Evolutionary conservation across 2,329 filamentous ascomycete species (phyloP), one percentile per base, ranked within the genome.

Genomic region (Penicillium vulpinum): DNA sequence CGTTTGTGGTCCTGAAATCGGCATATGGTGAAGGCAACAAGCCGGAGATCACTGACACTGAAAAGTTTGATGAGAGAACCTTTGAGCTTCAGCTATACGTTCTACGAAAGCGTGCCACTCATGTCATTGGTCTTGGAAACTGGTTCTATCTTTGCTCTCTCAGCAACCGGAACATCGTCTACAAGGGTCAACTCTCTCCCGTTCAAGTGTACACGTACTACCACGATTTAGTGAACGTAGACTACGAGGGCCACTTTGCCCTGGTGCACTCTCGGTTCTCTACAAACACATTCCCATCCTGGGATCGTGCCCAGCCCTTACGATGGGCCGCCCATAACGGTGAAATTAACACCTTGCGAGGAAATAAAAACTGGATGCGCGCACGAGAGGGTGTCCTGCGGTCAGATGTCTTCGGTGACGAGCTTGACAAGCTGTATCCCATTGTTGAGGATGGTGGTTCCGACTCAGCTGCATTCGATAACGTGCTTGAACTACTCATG

Each of bases 341-440:
- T 82, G 93, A 97, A 80, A 97, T 97, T 74, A 97, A 97, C 78
- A 97, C 93, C 2, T 81, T 97, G 60, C 89, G 93, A 73, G 93
- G 93, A 60, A 97, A 97, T 82, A 97, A 97, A 84, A 97, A 97
- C 79, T 97, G 93, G 93, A 97, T 97, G 93, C 89, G 92, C 67
- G 93, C 93, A 61, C 88, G 93, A 71, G 93, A 97, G 79, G 93
- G 93, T 76, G 88, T 96, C 63, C 90, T 97, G 84, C 90, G 91
- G 73, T 97, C 93, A 2, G 88, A 92, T 64, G 82, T 96, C 53
- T 97, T 97, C 73, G 91, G 91, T 62, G 91, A 96, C 28, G 92
- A 97, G 70, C 86, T 97, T 16, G 92, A 97, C 76, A 79, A 83
- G 67, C 85, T 97, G 56, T 97, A 96, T 74, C 93, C 93, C 24